Conservation (phyloP, 2,329 filamentous ascomycete genomes). For the Aspergillus aculeatus region DNA sequence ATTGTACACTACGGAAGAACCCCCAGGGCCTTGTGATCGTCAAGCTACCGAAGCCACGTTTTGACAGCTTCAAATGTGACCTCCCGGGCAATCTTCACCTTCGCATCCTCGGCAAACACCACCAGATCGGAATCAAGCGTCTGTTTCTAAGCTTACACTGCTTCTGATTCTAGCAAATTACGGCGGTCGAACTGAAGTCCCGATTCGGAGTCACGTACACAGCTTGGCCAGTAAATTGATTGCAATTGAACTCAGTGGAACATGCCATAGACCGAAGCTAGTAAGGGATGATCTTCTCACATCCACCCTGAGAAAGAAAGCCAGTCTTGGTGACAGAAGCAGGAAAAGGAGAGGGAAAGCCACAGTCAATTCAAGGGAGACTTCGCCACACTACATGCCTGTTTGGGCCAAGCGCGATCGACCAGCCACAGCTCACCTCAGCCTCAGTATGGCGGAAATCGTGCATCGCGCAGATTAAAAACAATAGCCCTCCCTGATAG, state of each 20-base stretch:
- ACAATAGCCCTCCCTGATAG: not conserved
- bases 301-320: not conserved
- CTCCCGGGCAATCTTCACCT: not conserved
- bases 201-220: not conserved
- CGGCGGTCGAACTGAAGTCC: not conserved
- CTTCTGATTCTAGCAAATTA: not conserved
- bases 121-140: not conserved
- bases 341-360: not conserved
- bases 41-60: slow-evolving; percentile 3
- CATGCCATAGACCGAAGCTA: not conserved
- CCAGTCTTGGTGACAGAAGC: not conserved
- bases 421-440: slow-evolving; percentile 2
- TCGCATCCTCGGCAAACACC: not conserved
- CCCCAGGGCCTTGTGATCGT: not conserved
- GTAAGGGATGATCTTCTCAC: slow-evolving; percentile 1
- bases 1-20: not conserved
- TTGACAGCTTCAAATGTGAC: slow-evolving; percentile 1
- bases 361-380: not conserved
- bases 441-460: slow-evolving; percentile 4
- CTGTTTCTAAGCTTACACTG: not conserved
- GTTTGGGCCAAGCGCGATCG: not conserved
- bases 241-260: not conserved
- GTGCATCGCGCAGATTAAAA: not conserved
- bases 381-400: slow-evolving; percentile 8
- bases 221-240: not conserved